phyloP scores from a whole-genome alignment of 208 protist species.

The Phytomonas francai region DNA sequence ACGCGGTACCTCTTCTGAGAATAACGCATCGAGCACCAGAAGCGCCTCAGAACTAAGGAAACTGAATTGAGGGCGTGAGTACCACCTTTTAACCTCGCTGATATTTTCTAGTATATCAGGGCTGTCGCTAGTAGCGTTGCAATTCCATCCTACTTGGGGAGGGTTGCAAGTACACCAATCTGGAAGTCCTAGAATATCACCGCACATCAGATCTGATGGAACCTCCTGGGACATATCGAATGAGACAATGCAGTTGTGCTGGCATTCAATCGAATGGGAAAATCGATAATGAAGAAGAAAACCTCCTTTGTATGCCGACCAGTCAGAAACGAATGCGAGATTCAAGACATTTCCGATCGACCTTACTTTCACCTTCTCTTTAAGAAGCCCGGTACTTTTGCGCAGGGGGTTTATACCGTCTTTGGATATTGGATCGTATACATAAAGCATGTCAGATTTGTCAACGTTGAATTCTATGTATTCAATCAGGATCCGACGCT shows the following conservation, averaged over 20 bases:
- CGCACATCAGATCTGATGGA: slow-evolving; percentile 16
- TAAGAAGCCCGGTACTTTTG: background rate
- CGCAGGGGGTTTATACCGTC: background rate
- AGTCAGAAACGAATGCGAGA: slow-evolving; percentile 53
- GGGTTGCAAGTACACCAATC: slow-evolving; percentile 31
- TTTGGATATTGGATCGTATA: slow-evolving; percentile 38
- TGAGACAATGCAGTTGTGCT: background rate
- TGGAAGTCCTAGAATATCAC: slow-evolving; percentile 19
- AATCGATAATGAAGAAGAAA: slow-evolving; percentile 66
- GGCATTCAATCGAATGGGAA: slow-evolving; percentile 9
- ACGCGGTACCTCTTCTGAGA: background rate
- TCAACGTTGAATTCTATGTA: slow-evolving; percentile 42
- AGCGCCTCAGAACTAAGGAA: background rate
- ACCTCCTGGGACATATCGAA: background rate
- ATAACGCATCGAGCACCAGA: background rate
- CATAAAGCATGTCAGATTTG: slow-evolving; percentile 23
- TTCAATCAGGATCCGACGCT: slow-evolving; percentile 25
- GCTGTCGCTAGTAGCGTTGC: slow-evolving; percentile 6
- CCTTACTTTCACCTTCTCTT: slow-evolving; percentile 2
- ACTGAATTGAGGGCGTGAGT: background rate
- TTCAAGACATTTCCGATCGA: slow-evolving; percentile 24
- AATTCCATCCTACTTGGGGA: slow-evolving; percentile 34
- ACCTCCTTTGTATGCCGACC: slow-evolving; percentile 23
- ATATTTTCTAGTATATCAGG: background rate
- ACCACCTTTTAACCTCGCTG: background rate